Evolutionary conservation across 129 eudicot genomes (phyloP).

Genomic region (Tanacetum coccineum): DNA sequence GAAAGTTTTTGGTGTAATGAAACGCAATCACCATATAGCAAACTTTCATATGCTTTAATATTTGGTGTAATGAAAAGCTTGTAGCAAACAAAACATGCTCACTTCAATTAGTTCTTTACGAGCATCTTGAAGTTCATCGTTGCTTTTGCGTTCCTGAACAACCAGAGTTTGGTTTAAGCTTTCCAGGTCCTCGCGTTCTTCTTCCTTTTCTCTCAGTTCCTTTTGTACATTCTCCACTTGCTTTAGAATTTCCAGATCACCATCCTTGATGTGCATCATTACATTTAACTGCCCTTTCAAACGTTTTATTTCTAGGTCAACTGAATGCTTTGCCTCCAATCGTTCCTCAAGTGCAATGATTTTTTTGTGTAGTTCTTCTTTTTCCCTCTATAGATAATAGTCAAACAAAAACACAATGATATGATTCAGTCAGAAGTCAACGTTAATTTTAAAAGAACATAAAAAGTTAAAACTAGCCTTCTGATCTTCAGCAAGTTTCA

Average conservation of each 20-base stretch:
- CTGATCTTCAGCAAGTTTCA: conserved; percentile 76
- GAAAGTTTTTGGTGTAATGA: too few relatives aligned
- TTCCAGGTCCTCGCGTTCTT: conserved; percentile 47
- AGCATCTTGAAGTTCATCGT: conserved; percentile 72
- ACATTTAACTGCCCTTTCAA: conserved; percentile 56
- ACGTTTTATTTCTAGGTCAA: conserved; percentile 54
- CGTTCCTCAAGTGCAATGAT: conserved; percentile 55
- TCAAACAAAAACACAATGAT: background rate
- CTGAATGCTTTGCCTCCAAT: conserved; percentile 66
- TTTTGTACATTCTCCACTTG: conserved; percentile 37
- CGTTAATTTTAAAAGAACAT: background rate
- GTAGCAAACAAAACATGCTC: conserved; percentile 22
- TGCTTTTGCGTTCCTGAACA: conserved; percentile 50
- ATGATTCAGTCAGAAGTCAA: too few relatives aligned
- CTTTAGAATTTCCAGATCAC: conserved; percentile 40
- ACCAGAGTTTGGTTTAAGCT: conserved; percentile 44
- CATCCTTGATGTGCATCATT: conserved; percentile 51
- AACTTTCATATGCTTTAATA: too few relatives aligned
- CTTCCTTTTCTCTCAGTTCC: conserved; percentile 52
- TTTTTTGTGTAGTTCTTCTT: conserved; percentile 48
- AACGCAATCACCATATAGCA: too few relatives aligned
- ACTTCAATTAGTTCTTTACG: conserved; percentile 58
- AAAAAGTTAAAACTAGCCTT: conserved; percentile 39
- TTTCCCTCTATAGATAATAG: conserved; percentile 50
- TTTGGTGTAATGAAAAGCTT: too few relatives aligned